Conservation (phyloP, 106 monocot genomes). For the Dactylorhiza incarnata region DNA sequence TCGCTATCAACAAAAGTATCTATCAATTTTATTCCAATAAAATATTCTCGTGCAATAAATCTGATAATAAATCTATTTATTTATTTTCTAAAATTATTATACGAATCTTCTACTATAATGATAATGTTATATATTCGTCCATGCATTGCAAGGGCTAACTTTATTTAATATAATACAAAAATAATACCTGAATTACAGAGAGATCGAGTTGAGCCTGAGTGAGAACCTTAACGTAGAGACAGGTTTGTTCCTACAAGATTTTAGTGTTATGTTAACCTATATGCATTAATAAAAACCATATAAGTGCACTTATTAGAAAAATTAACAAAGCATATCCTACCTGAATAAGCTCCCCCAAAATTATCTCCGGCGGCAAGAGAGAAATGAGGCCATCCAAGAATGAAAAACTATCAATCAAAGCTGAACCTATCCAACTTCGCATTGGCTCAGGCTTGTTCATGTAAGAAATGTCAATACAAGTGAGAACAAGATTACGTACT, state of each 20-base stretch:
- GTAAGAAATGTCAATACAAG: slow-evolving; percentile 49
- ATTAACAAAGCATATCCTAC: slow-evolving; percentile 25
- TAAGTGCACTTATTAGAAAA: background rate
- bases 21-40: too few relatives aligned
- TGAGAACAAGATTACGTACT: slow-evolving; percentile 56
- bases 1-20: too few relatives aligned
- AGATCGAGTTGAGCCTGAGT: slow-evolving; percentile 60
- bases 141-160: too few relatives aligned
- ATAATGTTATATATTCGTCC: too few relatives aligned
- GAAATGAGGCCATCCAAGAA: slow-evolving; percentile 57
- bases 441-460: slow-evolving; percentile 69
- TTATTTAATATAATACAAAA: background rate
- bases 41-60: background rate
- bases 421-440: slow-evolving; percentile 77
- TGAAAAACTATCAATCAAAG: slow-evolving; percentile 64
- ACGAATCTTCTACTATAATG: too few relatives aligned
- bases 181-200: slow-evolving; percentile 56
- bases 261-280: slow-evolving; percentile 4
- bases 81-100: too few relatives aligned
- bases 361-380: slow-evolving; percentile 41
- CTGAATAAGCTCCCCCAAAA: slow-evolving; percentile 70
- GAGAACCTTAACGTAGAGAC: slow-evolving; percentile 69
- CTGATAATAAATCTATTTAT: too few relatives aligned
- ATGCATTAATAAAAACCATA: slow-evolving; percentile 11
- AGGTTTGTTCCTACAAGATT: slow-evolving; percentile 57